These are phyloP conservation scores for Colletotrichum abscissum DNA, from an alignment of 2,329 filamentous ascomycete genomes.

Conservation along the genomic window DNA sequence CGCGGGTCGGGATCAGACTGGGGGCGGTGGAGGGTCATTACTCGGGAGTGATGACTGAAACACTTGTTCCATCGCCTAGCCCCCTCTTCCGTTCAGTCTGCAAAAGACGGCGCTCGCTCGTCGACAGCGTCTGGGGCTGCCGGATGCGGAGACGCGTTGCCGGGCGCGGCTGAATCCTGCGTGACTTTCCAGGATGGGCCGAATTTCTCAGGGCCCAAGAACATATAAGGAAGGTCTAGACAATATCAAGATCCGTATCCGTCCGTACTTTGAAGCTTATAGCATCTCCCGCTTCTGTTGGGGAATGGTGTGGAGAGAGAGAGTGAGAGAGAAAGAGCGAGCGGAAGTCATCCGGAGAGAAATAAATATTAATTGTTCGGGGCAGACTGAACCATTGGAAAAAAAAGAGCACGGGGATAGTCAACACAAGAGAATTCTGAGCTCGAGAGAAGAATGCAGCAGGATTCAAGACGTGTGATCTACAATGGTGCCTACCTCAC, in stretches of 20 bases:
- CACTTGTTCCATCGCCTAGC: conserved; percentile 19
- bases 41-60: conserved; percentile 30
- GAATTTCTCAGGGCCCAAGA: conserved; percentile 16
- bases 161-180: conserved; percentile 24
- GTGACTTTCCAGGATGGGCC: conserved; percentile 18
- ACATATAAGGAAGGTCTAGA: conserved; percentile 21
- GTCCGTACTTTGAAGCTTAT: neutral
- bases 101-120: conserved; percentile 18
- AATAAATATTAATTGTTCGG: no score
- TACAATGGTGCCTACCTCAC: neutral
- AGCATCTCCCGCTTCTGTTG: neutral
- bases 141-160: conserved; percentile 29
- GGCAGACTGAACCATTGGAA: no score
- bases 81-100: neutral
- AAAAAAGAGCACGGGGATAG: no score
- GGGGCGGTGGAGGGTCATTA: conserved; percentile 15
- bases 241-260: neutral
- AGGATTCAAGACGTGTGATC: no score
- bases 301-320: neutral
- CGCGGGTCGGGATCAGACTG: neutral
- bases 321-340: no score
- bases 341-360: neutral
- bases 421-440: no score
- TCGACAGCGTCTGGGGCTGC: conserved; percentile 15
- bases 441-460: no score